Evolutionary conservation across 306 rosid genomes (phyloP).

Genomic region (Sphenostylis stenocarpa): DNA sequence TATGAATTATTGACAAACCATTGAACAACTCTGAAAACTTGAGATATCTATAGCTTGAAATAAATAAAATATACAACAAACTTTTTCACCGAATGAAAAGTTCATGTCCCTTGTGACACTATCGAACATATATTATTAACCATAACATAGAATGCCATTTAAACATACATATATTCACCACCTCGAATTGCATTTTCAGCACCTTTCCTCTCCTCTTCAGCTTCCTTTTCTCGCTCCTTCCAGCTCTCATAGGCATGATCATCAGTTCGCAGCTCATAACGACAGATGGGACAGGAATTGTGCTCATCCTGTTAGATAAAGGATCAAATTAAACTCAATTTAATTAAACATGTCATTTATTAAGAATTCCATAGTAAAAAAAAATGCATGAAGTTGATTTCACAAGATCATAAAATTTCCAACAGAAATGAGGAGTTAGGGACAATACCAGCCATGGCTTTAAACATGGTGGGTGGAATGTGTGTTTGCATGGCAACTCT

Average conservation of each 20-base stretch:
- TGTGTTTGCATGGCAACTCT: slow-evolving; percentile 98
- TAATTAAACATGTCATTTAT: not conserved
- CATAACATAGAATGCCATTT: slow-evolving; percentile 26
- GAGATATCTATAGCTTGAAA: slow-evolving; percentile 4
- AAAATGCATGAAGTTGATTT: slow-evolving; percentile 24
- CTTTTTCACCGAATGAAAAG: not conserved
- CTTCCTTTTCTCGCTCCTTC: slow-evolving; percentile 97
- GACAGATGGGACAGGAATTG: slow-evolving; percentile 89
- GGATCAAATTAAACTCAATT: slow-evolving; percentile 2
- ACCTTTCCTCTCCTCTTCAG: slow-evolving; percentile 92
- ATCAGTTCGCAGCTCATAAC: slow-evolving; percentile 85
- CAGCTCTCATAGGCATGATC: slow-evolving; percentile 91
- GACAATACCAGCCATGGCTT: slow-evolving; percentile 94
- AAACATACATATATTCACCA: slow-evolving; percentile 96
- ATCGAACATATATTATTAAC: not conserved
- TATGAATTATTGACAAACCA: not conserved
- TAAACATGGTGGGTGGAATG: slow-evolving; percentile 89
- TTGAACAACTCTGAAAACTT: not conserved
- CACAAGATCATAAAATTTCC: not conserved
- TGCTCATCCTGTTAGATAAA: slow-evolving; percentile 66
- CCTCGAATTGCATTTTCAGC: slow-evolving; percentile 93
- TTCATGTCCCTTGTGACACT: slow-evolving; percentile 10
- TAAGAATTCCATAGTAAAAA: slow-evolving; percentile 1
- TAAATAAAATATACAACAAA: slow-evolving; percentile 26
- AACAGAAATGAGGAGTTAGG: not conserved